Evolutionary conservation across 108 stramenopile genomes (phyloP).

Genomic region (Cylindrotheca fusiformis): DNA sequence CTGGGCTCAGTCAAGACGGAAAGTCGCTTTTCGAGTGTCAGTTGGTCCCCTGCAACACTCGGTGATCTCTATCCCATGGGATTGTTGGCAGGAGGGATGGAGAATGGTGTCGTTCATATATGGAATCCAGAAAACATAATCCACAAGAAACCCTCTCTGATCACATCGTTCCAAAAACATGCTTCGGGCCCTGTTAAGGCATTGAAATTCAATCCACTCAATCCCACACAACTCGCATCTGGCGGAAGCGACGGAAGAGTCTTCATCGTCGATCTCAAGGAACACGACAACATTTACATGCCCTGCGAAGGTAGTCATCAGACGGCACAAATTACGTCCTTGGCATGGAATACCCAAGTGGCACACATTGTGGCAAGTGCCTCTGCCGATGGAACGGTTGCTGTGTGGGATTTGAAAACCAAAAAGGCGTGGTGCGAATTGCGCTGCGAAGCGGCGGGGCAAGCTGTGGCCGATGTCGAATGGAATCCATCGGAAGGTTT

Average conservation of each 20-base stretch:
- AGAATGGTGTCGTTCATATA: slow-evolving; percentile 88
- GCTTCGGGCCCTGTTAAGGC: slow-evolving; percentile 70
- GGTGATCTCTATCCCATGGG: slow-evolving; percentile 52
- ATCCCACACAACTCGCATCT: slow-evolving; percentile 72
- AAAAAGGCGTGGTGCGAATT: slow-evolving; percentile 97
- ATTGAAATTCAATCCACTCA: slow-evolving; percentile 82
- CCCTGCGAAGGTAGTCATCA: slow-evolving; percentile 45
- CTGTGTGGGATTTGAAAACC: slow-evolving; percentile 93
- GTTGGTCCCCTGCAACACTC: slow-evolving; percentile 43
- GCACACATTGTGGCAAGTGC: slow-evolving; percentile 92
- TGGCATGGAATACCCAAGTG: slow-evolving; percentile 96
- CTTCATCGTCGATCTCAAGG: slow-evolving; percentile 46
- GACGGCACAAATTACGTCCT: slow-evolving; percentile 76
- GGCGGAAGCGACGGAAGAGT: slow-evolving; percentile 85
- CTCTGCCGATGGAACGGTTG: slow-evolving; percentile 77
- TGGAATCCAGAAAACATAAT: slow-evolving; percentile 84
- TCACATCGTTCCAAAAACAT: slow-evolving; percentile 50
- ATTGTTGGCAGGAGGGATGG: slow-evolving; percentile 94
- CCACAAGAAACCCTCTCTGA: slow-evolving; percentile 19
- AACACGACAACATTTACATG: slow-evolving; percentile 27
- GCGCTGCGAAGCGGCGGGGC: slow-evolving; percentile 48
- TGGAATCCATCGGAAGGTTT: slow-evolving; percentile 97
- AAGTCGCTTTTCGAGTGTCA: slow-evolving; percentile 58
- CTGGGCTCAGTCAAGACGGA: slow-evolving; percentile 80
- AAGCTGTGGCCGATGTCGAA: slow-evolving; percentile 76